Base-by-base conservation (phyloP, 768 basidiomycete species). In the Nevesoporus exiguus region DNA sequence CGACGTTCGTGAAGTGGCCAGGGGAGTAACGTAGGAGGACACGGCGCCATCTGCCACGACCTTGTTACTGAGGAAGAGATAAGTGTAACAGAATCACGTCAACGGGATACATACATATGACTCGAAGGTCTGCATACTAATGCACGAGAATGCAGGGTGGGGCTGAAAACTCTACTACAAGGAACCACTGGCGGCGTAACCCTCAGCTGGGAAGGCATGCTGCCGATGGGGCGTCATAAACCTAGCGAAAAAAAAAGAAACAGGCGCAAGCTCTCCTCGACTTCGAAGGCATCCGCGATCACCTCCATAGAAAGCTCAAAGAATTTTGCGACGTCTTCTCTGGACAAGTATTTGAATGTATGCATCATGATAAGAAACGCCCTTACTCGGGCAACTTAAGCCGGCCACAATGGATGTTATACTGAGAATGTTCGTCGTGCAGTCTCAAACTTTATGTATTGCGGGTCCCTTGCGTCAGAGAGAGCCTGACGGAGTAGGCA, bases 171-270 rank as follows among this genome's bases (percentile, higher is more conserved):
- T 67, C 8, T 58, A 56, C 49, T 74, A 80, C 14, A 82, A 60
- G 66, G 72, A 80, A 24, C 76, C 74, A 47, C 73, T 80, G 13
- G 77, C 75, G 0, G 76, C 74, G 55, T 80, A 81, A 0, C 79
- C 79, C 2, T 80, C 80, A 1, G 82, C 79, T 2, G 84, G 71
- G 39, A 80, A 74, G n/a, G 76, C 71, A 15, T 71, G 52, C 72
- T 72, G 27, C 15, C 11, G n/a, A n/a, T n/a, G n/a, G n/a, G n/a
- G n/a, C n/a, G n/a, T n/a, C n/a, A n/a, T n/a, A n/a, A n/a, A n/a
- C n/a, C n/a, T n/a, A n/a, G n/a, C n/a, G n/a, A n/a, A n/a, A n/a
- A n/a, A n/a, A n/a, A 19, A 29, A 29, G 27, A 5, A 8, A 29
- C 27, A 8, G 8, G 27, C 8, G n/a, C 27, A 29, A 29, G 8